Percentiles rank a stretch among this genome's conserved stretches.
Evolutionary conservation across 1,284 basidiomycete genomes (phyloP).

Genomic region (Tylopilus sp.): DNA sequence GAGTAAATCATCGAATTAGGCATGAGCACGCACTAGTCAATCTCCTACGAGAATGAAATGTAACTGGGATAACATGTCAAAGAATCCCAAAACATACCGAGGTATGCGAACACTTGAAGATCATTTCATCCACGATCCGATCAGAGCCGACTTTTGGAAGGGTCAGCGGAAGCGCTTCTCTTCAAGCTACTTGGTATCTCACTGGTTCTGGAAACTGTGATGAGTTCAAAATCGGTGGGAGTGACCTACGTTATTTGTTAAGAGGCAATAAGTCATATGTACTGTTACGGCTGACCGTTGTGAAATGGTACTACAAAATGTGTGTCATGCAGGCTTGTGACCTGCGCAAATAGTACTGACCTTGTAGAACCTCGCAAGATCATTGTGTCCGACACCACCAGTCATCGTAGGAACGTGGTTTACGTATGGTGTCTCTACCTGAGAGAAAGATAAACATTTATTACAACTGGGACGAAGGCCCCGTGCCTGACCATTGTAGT

Average conservation of each 20-base stretch:
- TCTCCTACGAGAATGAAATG: constrained; percentile 33
- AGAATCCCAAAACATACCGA: constrained; percentile 28
- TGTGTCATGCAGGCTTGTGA: not conserved
- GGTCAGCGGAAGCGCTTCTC: constrained; percentile 1
- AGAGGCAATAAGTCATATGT: not conserved
- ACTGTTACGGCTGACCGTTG: constrained; percentile 26
- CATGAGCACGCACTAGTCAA: constrained; percentile 40
- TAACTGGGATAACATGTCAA: constrained; percentile 7
- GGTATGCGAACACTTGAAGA: constrained; percentile 45
- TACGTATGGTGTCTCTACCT: constrained; percentile 48
- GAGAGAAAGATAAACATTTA: not conserved
- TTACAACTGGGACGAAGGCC: not conserved
- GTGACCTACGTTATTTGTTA: constrained; percentile 35
- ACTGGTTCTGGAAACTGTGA: constrained; percentile 45
- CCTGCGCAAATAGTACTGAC: constrained; percentile 16
- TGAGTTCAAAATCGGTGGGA: constrained; percentile 40
- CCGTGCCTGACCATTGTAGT: constrained; percentile 39
- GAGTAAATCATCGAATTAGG: not conserved
- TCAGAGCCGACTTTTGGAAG: constrained; percentile 41
- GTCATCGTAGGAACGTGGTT: constrained; percentile 49
- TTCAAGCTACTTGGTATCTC: constrained; percentile 5
- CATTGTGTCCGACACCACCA: constrained; percentile 41
- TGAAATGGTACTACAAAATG: constrained; percentile 40
- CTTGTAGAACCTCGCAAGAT: constrained; percentile 45
- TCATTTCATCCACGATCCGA: constrained; percentile 47